Evolutionary conservation across 2,329 filamentous ascomycete species (phyloP).

Genomic region (Clarireedia paspali): DNA sequence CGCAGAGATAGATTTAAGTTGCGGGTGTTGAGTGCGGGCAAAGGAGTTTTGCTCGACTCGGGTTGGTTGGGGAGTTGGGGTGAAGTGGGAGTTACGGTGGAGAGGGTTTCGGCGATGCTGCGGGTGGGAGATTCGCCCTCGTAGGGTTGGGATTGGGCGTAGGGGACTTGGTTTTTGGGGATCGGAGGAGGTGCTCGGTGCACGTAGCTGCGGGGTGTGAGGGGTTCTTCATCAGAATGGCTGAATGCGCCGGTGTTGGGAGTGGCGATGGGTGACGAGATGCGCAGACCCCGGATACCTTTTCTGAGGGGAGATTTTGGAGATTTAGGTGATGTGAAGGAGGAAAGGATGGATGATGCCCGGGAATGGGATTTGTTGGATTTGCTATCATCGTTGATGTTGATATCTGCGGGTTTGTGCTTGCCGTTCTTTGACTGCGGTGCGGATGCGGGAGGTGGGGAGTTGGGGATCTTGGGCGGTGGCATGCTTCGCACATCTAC

Average conservation of each 20-base stretch:
- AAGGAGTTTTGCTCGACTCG: not conserved
- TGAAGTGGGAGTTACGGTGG: slow-evolving; percentile 10
- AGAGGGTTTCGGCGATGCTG: slow-evolving; percentile 24
- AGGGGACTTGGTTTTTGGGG: slow-evolving; percentile 38
- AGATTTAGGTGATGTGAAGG: slow-evolving; percentile 42
- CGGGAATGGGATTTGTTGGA: slow-evolving; percentile 42
- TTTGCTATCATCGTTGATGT: slow-evolving; percentile 32
- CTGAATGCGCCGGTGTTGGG: slow-evolving; percentile 53
- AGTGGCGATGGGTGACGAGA: slow-evolving; percentile 60
- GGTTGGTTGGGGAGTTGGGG: not conserved
- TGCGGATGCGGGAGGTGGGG: slow-evolving; percentile 24
- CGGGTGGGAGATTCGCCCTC: slow-evolving; percentile 19
- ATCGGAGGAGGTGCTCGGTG: slow-evolving; percentile 50
- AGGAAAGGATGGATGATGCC: slow-evolving; percentile 51
- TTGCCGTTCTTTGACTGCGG: slow-evolving; percentile 38
- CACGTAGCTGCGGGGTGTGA: slow-evolving; percentile 51
- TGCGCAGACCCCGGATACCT: slow-evolving; percentile 42
- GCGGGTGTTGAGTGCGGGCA: slow-evolving; percentile 6
- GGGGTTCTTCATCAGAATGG: slow-evolving; percentile 46
- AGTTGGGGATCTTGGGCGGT: slow-evolving; percentile 19
- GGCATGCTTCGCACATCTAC: slow-evolving; percentile 39
- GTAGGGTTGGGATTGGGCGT: slow-evolving; percentile 12
- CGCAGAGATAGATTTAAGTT: slow-evolving; percentile 11
- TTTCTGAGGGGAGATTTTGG: slow-evolving; percentile 33
- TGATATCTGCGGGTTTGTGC: slow-evolving; percentile 36